phyloP scores from a whole-genome alignment of 148 eudicot genomes.

The Spergularia bocconei region DNA sequence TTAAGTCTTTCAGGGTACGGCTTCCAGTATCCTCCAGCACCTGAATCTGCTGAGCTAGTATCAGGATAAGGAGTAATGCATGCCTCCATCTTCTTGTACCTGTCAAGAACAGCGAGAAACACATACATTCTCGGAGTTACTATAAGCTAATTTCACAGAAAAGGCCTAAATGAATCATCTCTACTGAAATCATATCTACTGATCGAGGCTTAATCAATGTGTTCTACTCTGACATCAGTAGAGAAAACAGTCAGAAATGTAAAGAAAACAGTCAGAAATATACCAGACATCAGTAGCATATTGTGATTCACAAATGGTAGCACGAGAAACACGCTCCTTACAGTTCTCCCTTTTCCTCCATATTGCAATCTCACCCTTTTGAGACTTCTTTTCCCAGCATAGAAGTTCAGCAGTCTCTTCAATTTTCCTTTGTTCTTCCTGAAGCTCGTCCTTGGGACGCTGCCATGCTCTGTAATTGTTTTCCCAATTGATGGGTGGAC shows the following conservation, averaged over 20 bases:
- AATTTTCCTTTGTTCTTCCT: slow-evolving; percentile 46
- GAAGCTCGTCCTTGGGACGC: slow-evolving; percentile 50
- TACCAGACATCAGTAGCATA: slow-evolving; percentile 51
- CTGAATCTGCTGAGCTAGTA: slow-evolving; percentile 33
- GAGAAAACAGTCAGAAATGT: not conserved
- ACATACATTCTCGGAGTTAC: not conserved
- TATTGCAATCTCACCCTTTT: slow-evolving; percentile 53
- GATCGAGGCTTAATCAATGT: not conserved
- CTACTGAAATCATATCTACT: not conserved
- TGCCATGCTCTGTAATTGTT: slow-evolving; percentile 42
- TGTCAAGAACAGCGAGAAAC: slow-evolving; percentile 6
- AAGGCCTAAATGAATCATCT: not conserved
- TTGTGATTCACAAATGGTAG: slow-evolving; percentile 41
- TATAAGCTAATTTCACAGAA: not conserved
- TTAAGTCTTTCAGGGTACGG: slow-evolving; percentile 47
- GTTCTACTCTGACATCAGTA: not conserved
- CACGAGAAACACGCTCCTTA: slow-evolving; percentile 40
- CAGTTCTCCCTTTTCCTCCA: slow-evolving; percentile 49
- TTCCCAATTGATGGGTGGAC: slow-evolving; percentile 60
- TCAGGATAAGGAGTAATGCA: slow-evolving; percentile 52
- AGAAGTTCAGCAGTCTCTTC: slow-evolving; percentile 52
- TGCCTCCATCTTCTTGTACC: slow-evolving; percentile 57
- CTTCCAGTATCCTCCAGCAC: slow-evolving; percentile 49
- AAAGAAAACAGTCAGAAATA: not conserved
- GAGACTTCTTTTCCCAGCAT: slow-evolving; percentile 59